Percentiles rank a stretch among this genome's conserved stretches.
Evolutionary conservation across 2,329 filamentous ascomycete species (phyloP).

Genomic region (Acephala macrosclerotiorum): DNA sequence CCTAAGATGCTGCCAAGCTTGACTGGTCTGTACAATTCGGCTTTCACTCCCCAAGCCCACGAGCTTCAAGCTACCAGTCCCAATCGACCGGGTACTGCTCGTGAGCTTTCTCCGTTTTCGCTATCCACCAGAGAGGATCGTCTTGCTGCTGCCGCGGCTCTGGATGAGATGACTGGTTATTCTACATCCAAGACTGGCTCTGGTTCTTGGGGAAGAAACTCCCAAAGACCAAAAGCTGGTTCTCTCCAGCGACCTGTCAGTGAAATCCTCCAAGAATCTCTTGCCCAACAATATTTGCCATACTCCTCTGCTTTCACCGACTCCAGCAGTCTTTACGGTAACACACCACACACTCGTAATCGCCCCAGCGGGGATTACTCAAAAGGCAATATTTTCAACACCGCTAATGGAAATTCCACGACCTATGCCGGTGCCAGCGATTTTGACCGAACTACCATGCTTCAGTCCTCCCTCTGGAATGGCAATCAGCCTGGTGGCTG

Average conservation of each 20-base stretch:
- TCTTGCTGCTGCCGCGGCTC: slow-evolving; percentile 32
- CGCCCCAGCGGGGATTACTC: slow-evolving; percentile 14
- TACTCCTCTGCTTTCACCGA: slow-evolving; percentile 53
- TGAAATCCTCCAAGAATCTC: slow-evolving; percentile 35
- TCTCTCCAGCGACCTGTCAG: slow-evolving; percentile 30
- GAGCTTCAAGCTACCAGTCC: slow-evolving; percentile 48
- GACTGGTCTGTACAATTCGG: slow-evolving; percentile 53
- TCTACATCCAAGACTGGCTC: slow-evolving; percentile 3
- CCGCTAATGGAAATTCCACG: slow-evolving; percentile 35
- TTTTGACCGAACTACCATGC: slow-evolving; percentile 40
- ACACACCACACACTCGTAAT: slow-evolving; percentile 45
- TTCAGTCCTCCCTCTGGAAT: slow-evolving; percentile 43
- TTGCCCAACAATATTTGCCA: slow-evolving; percentile 36
- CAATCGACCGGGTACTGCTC: slow-evolving; percentile 43
- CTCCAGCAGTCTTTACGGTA: slow-evolving; percentile 58
- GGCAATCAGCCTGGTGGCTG: slow-evolving; percentile 30
- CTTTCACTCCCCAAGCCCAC: slow-evolving; percentile 52
- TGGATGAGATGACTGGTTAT: slow-evolving; percentile 38
- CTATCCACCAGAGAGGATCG: slow-evolving; percentile 35
- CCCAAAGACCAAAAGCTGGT: slow-evolving; percentile 21
- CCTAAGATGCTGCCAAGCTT: slow-evolving; percentile 45
- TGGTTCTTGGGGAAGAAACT: slow-evolving; percentile 28
- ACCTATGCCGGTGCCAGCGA: slow-evolving; percentile 36
- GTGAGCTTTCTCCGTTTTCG: slow-evolving; percentile 43
- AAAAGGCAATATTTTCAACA: slow-evolving; percentile 12